Evolutionary conservation across 768 basidiomycete genomes (phyloP), one percentile per base, ranked within the genome.

Genomic region (Naganishia randhawae): DNA sequence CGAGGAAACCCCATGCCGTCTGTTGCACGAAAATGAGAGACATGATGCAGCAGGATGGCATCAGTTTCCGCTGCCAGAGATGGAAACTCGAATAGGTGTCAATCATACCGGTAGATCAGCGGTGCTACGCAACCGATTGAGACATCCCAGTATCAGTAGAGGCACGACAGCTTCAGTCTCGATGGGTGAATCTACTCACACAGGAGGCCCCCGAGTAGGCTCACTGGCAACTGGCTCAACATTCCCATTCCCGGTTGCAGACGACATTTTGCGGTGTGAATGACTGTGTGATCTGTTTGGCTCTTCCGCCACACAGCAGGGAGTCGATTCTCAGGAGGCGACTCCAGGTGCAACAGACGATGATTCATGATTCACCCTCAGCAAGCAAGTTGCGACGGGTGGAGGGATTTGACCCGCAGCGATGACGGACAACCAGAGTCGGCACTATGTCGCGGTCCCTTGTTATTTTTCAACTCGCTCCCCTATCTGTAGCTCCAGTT

Each of bases 1-100:
- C 69, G 51, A 81, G 75, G 73, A 79, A 81, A 2, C 72, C 70
- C 80, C 80, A 81, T n/a, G 76, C 72, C 16, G 74, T 75, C 72
- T 69, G 48, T 33, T 22, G 29, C 13, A 33, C 19, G 29, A 14
- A 51, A 51, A 32, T 9, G 27, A 27, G 22, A 66, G 50, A 54
- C n/a, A 25, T 5, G 16, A 50, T n/a, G 63, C 2, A 25, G 27
- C 51, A 35, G 39, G 16, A 66, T 52, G 22, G 16, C 22, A 19
- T 50, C 48, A 50, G 19, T 2, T 50, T 25, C 16, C 33, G 19
- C 6, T 50, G 39, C 7, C 27, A 29, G 37, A 33, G 17, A 35
- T 32, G 55, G 13, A 39, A 61, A 14, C 33, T 13, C 35, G 25
- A 41, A 19, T 29, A 31, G 9, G 42, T 27, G 22, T 25, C 10